phyloP scores from a whole-genome alignment of 352 stramenopile species.

The Phytophthora boehmeriae region DNA sequence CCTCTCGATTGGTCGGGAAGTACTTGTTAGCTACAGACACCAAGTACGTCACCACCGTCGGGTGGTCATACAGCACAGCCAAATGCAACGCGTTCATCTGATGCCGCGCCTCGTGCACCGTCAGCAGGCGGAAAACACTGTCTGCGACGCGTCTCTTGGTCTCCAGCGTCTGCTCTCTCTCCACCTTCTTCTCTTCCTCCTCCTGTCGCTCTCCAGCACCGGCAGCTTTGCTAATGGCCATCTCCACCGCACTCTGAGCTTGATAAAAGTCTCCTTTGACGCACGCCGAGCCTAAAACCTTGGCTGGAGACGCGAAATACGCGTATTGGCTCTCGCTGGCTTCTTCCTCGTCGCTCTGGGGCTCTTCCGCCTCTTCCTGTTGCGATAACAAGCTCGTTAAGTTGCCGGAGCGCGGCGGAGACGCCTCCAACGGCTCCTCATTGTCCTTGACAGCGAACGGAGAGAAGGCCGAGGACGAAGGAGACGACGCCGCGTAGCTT shows the following conservation, averaged over 20 bases:
- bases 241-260: conserved; percentile 67
- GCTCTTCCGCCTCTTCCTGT: conserved; percentile 18
- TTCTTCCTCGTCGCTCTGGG: conserved; percentile 32
- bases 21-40: conserved; percentile 52
- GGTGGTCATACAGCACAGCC: conserved; percentile 80
- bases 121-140: conserved; percentile 60
- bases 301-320: conserved; percentile 67
- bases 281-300: conserved; percentile 71
- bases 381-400: conserved; percentile 22
- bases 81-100: conserved; percentile 81
- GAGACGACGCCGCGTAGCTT: conserved; percentile 50
- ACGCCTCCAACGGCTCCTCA: not conserved
- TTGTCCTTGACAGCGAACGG: conserved; percentile 35
- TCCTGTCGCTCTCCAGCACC: conserved; percentile 30
- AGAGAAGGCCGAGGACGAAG: conserved; percentile 46
- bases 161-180: conserved; percentile 6
- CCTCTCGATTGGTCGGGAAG: conserved; percentile 28
- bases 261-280: conserved; percentile 80
- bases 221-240: conserved; percentile 45
- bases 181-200: conserved; percentile 21
- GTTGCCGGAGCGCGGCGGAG: conserved; percentile 23
- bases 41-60: conserved; percentile 63
- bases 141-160: conserved; percentile 24
- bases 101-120: conserved; percentile 65
- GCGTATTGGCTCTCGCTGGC: conserved; percentile 38